Evolutionary conservation across 2,329 filamentous ascomycete species (phyloP).

Genomic region (Tympanopsis confertula): DNA sequence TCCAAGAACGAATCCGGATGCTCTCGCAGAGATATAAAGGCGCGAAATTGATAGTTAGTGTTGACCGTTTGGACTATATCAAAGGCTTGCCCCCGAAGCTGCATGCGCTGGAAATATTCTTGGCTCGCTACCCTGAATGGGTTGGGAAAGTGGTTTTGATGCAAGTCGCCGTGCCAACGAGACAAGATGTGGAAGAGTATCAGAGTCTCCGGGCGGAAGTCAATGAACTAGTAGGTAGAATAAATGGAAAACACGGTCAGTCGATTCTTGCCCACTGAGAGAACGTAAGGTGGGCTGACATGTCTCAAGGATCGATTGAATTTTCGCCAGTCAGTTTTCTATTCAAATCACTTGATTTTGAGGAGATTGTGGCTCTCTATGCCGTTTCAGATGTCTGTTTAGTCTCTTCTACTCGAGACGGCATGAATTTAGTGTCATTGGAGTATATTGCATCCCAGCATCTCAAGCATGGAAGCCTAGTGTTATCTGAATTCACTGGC

Average conservation of each 20-base stretch:
- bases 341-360: slow-evolving; percentile 88
- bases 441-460: slow-evolving; percentile 94
- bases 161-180: slow-evolving; percentile 86
- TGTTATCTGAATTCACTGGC: slow-evolving; percentile 91
- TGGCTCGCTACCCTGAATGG: slow-evolving; percentile 95
- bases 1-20: slow-evolving; percentile 75
- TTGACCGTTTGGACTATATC: slow-evolving; percentile 96
- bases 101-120: slow-evolving; percentile 89
- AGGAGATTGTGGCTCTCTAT: slow-evolving; percentile 88
- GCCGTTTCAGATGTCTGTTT: slow-evolving; percentile 88
- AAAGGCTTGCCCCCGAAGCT: slow-evolving; percentile 97
- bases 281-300: no score
- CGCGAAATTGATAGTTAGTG: slow-evolving; percentile 90
- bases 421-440: slow-evolving; percentile 97
- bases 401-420: slow-evolving; percentile 85
- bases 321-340: slow-evolving; percentile 99
- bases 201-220: slow-evolving; percentile 90
- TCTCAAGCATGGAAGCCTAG: slow-evolving; percentile 82
- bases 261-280: no score
- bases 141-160: slow-evolving; percentile 94
- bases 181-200: slow-evolving; percentile 95
- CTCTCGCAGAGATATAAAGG: slow-evolving; percentile 86
- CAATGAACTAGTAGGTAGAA: slow-evolving; percentile 90
- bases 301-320: no score
- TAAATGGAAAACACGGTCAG: slow-evolving; percentile 83